A percentile compares a stretch with the other conserved stretches of the same genome.
phyloP scores from a whole-genome alignment of 208 protist genomes.

The Acanthamoeba lenticulata region DNA sequence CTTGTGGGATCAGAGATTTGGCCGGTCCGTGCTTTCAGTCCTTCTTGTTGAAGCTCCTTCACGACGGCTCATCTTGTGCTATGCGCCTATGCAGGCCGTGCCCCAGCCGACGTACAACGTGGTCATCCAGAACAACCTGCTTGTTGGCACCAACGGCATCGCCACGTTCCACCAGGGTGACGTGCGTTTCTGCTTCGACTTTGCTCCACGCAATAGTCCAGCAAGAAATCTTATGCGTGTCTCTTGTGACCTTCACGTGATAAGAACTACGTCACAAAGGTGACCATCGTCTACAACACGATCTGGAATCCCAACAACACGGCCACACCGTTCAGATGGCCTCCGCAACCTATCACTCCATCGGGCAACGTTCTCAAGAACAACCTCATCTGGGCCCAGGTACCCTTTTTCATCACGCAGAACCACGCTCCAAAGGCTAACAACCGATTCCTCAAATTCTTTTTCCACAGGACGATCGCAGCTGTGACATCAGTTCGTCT shows the following conservation, averaged over 20 bases:
- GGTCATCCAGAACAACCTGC: neutral
- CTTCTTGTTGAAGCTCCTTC: neutral
- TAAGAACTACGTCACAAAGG: neutral
- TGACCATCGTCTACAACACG: neutral
- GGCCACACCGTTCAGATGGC: neutral
- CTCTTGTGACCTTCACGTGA: too few species aligned
- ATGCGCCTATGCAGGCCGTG: neutral
- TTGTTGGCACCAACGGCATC: conserved; percentile 9
- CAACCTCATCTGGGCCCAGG: neutral
- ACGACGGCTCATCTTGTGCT: neutral
- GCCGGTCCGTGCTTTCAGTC: neutral
- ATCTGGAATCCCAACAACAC: neutral
- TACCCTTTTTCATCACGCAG: neutral
- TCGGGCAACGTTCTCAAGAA: neutral
- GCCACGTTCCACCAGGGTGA: neutral
- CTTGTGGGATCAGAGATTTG: neutral
- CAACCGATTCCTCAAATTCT: neutral
- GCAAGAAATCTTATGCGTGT: neutral
- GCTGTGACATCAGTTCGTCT: neutral
- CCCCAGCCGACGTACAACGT: neutral
- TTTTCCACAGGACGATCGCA: neutral
- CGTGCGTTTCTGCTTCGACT: too few species aligned
- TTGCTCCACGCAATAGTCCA: too few species aligned
- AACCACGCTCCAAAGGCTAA: neutral
- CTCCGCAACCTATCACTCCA: neutral